Percentiles rank a stretch among this genome's conserved stretches.
These are phyloP conservation scores for Rhodocollybia butyracea DNA, from an alignment of 768 basidiomycete genomes.

Conservation along the genomic window DNA sequence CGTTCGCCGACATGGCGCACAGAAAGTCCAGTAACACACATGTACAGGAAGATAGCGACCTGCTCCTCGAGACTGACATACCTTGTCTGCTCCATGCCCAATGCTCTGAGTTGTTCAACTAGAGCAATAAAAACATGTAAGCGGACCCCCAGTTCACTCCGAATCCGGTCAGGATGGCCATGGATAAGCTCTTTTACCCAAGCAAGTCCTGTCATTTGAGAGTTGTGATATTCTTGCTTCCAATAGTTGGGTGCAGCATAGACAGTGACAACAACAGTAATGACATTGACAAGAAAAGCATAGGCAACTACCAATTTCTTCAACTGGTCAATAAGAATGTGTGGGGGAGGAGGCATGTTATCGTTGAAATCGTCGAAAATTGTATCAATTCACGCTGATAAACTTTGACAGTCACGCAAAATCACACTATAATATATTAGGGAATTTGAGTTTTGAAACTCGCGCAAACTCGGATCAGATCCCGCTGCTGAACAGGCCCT, in stretches of 20 bases:
- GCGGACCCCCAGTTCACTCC: constrained; percentile 16
- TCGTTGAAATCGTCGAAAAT: too few relatives aligned
- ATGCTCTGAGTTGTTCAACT: constrained; percentile 6
- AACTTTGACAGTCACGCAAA: too few relatives aligned
- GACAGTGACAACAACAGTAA: neutral
- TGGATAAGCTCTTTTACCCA: constrained; percentile 20
- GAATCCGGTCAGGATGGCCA: constrained; percentile 23
- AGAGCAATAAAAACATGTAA: constrained; percentile 18
- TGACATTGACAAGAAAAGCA: neutral
- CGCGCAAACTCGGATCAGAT: too few relatives aligned
- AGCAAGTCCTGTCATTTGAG: constrained; percentile 16
- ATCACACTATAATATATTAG: too few relatives aligned
- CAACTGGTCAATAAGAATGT: too few relatives aligned
- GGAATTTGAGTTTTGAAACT: too few relatives aligned
- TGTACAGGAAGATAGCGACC: constrained; percentile 18
- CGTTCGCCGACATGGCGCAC: constrained; percentile 17
- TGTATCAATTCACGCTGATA: too few relatives aligned
- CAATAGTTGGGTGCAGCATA: constrained; percentile 10
- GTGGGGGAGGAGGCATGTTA: too few relatives aligned
- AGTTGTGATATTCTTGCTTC: constrained; percentile 19
- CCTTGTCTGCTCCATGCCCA: constrained; percentile 7
- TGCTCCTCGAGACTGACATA: constrained; percentile 14
- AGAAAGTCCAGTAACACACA: constrained; percentile 15
- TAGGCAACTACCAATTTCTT: neutral
- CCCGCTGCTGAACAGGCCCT: too few relatives aligned